Evolutionary conservation across 768 basidiomycete species (phyloP), one percentile per base, ranked within the genome.

Genomic region (Gloeophyllum trabeum): DNA sequence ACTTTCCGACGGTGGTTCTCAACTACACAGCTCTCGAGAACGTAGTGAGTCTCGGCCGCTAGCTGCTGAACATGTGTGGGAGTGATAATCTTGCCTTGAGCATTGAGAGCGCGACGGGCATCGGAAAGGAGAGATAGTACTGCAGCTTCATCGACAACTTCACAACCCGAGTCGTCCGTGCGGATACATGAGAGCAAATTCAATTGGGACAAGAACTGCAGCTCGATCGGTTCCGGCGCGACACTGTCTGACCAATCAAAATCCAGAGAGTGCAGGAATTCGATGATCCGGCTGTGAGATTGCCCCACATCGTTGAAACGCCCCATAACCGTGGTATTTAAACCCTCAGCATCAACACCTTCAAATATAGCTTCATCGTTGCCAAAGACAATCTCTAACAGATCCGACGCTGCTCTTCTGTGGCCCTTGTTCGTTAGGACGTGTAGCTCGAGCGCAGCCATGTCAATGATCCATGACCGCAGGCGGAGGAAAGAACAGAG

Each of bases 1-100:
- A 97, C 75, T 54, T 87, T 79, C 10, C 91, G 76, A 16, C 86
- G 78, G 55, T 91, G 83, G 51, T 97, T 97, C 59, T 92, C 91
- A 42, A 83, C 70, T 0, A 79, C 84, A 45, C 90, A 85, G 42
- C 86, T 87, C 55, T 85, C 79, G 47, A 96, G 52, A 35, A 97
- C 72, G 48, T 89, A 91, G 0, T 62, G 63, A 6, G 74, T 76
- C 60, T 97, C 94, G 2, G 62, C 60, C 35, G 68, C 68, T 22
- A 91, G 66, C 42, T 80, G 77, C 18, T 86, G 78, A 19, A 68
- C 67, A 43, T 89, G 80, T 0, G 71, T 65, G 6, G 70, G 55
- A 2, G 76, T 79, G 3, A 80, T 65, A 42, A 88, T 67, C 16
- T 64, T 71, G 7, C 86, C 84, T 54, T 84, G 81, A 0, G 69